Base-by-base conservation (phyloP, 1,284 basidiomycete genomes). In the Laetiporus sulphureus region DNA sequence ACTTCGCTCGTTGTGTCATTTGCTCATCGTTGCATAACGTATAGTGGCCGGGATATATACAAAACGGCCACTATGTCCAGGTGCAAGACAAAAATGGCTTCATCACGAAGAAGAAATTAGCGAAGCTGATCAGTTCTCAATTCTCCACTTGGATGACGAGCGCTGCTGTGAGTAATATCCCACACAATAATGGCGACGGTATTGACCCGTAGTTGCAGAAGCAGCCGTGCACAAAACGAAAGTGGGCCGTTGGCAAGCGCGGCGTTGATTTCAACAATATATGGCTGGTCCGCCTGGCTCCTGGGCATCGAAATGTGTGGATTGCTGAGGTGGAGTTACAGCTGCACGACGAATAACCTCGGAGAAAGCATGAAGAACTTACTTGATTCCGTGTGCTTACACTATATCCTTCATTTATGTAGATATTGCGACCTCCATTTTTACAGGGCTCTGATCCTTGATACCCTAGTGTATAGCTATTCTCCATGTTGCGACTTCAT, bases 31-130 rank as follows among this genome's bases (percentile, higher is more conserved):
- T 32, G 18, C 11, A 2, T 11, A 21, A 5, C 19, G n/a, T n/a
- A n/a, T n/a, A 56, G 54, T 56, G 52, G 54, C 52, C 52, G 1
- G 54, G 54, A 1, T 56, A 54, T 25, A 13, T 20, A 1, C 25
- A 41, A 2, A 19, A 15, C n/a, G 51, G 54, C 15, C 38, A 22
- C 4, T 56, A 56, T 25, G 44, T 56, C 27, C 19, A 15, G 4
- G 42, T 50, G 2, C 44, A 48, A 31, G 40, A 52, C 6, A 32
- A 42, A 8, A 40, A 35, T 12, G 35, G 24, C 1, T 47, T 30
- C 25, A 47, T 53, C 33, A 56, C 48, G 8, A 47, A 51, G 2
- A 46, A 33, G 3, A 36, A 44, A n/a, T 40, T 53, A 12, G 52
- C 50, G 4, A 38, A 41, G 19, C 36, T 35, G 15, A 38, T 54